Base-by-base conservation (phyloP, 2,329 filamentous ascomycete species). In the Aureobasidium zeae region DNA sequence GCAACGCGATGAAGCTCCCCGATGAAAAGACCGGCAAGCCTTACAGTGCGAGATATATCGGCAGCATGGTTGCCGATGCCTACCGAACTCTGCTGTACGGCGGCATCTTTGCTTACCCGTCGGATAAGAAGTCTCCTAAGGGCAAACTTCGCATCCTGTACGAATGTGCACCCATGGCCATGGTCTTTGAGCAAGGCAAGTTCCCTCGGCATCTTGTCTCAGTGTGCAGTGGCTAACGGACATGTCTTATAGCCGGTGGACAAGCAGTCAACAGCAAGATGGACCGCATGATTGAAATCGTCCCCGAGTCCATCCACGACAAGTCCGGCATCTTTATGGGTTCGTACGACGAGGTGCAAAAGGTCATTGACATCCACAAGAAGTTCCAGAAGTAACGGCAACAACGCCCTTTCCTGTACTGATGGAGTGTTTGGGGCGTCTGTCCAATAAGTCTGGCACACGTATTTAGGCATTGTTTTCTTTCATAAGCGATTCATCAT, bases 141-240 rank as follows among this genome's bases (percentile, higher is more conserved):
- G 91, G 91, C 55, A 98, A 98, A 73, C 76, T 98, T 54, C 77
- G 91, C 52, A 98, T 98, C 54, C 64, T 98, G 56, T 98, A 98
- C 68, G 91, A 98, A 71, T 98, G 91, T 62, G 91, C 91, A 11
- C 91, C 91, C 28, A 98, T 98, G 91, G 91, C 91, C 17, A 84
- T 96, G 81, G 77, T 98, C 5, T 96, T 98, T 64, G 91, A 98
- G 69, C 95, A 98, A 67, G 91, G 85, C 89, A 65, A 68, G 81
- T 70, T n/a, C 8, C 30, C 38, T 66, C 54, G 68, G 52, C 19
- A 32, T 4, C 10, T 15, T 32, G 8, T 11, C 13, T 1, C 3
- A n/a, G 1, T 5, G 4, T 8, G 9, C 10, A 15, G 10, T 6
- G 25, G 33, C 49, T 52, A 43, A 53, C 44, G 33, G 5, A 2